These are phyloP conservation scores for Dactylonectria estremocensis DNA, from an alignment of 2,329 filamentous ascomycete genomes.

Conservation along the genomic window DNA sequence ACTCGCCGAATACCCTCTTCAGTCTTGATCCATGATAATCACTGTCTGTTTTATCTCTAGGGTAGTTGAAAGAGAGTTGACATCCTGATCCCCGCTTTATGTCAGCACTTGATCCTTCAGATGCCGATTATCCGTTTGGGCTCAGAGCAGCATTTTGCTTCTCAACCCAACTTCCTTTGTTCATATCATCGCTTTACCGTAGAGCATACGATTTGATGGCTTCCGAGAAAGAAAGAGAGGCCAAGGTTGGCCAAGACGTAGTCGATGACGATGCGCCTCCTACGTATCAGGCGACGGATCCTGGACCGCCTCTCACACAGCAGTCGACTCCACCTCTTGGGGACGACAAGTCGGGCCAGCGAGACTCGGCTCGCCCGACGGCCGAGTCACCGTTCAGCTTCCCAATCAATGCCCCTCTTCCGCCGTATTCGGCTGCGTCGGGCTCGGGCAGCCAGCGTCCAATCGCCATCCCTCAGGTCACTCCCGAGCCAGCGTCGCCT, in stretches of 20 bases:
- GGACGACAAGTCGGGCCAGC: neutral
- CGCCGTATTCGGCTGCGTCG: constrained; percentile 49
- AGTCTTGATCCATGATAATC: no score
- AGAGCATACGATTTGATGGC: constrained; percentile 4
- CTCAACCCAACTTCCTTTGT: neutral
- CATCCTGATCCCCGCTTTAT: neutral
- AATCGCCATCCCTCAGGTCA: constrained; percentile 60
- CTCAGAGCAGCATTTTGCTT: neutral
- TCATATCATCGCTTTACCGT: neutral
- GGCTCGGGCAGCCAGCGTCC: constrained; percentile 43
- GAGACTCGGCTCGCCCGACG: constrained; percentile 44
- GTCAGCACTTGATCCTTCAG: constrained; percentile 5
- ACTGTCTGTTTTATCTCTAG: neutral
- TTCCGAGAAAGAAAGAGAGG: constrained; percentile 25
- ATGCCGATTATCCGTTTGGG: neutral
- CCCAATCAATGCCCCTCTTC: constrained; percentile 50
- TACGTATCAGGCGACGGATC: constrained; percentile 9
- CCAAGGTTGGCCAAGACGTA: constrained; percentile 13
- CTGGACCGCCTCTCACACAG: neutral
- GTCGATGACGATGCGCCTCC: constrained; percentile 19
- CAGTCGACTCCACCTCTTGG: neutral
- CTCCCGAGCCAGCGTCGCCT: constrained; percentile 52
- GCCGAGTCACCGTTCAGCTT: constrained; percentile 58
- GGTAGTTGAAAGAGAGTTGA: neutral
- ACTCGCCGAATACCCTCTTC: no score